Percentiles rank a stretch among this genome's conserved stretches.
Evolutionary conservation across 2,329 filamentous ascomycete species (phyloP).

Genomic region (Dactylonectria macrodidyma): DNA sequence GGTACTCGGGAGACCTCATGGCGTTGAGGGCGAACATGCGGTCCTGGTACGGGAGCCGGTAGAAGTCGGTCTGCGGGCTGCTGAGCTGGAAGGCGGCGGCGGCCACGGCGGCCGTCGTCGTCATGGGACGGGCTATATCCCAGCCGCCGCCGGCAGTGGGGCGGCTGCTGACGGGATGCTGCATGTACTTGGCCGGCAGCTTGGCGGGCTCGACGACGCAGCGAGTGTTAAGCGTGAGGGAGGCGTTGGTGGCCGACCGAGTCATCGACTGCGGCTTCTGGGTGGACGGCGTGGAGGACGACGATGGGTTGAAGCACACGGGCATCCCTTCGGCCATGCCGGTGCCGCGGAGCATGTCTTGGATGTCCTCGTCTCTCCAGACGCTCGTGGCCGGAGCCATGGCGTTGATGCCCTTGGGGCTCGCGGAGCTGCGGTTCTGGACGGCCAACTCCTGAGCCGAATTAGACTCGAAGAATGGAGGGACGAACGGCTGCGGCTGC

Average conservation of each 20-base stretch:
- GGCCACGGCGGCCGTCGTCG: background rate
- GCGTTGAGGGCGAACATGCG: conserved; percentile 2
- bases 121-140: conserved; percentile 27
- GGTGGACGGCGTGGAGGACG: background rate
- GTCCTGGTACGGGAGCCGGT: conserved; percentile 23
- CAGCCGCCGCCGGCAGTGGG: conserved; percentile 23
- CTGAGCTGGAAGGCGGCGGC: conserved; percentile 10
- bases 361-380: conserved; percentile 19
- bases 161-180: conserved; percentile 20
- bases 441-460: background rate
- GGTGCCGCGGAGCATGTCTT: conserved; percentile 8
- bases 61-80: conserved; percentile 19
- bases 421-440: background rate
- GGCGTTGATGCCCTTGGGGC: conserved; percentile 1
- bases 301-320: conserved; percentile 3
- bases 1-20: conserved; percentile 15
- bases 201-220: background rate
- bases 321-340: conserved; percentile 13
- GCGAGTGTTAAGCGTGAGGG: background rate
- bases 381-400: background rate
- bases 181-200: conserved; percentile 22
- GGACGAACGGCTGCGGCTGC: conserved; percentile 8
- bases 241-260: background rate
- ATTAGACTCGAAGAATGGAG: background rate
- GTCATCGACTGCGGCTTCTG: background rate